Conservation (phyloP, 495 filamentous ascomycete genomes). For the Neurospora tetrasperma region DNA sequence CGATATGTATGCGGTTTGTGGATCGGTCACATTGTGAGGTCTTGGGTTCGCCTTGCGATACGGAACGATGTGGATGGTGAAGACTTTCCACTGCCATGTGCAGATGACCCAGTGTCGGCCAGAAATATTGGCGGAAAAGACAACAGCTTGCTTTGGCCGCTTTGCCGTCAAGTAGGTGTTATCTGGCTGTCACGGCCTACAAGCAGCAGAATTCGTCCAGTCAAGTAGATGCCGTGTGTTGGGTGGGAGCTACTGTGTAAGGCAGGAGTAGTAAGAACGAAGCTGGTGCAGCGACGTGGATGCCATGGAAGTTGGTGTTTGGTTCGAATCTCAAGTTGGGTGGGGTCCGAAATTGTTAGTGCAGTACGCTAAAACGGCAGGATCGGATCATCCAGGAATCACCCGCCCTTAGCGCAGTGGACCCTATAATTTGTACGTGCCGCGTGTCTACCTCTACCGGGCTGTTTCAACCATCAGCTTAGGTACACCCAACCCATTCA, state of each 20-base stretch:
- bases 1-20: not conserved
- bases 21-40: not conserved
- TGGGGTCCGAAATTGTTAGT: not conserved
- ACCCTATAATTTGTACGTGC: not conserved
- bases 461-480: too few species aligned
- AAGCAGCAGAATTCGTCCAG: not conserved
- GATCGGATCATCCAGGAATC: not conserved
- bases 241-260: not conserved
- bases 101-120: not conserved
- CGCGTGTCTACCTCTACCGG: not conserved
- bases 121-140: not conserved
- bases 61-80: not conserved
- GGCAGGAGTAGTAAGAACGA: not conserved
- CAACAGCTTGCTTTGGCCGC: not conserved
- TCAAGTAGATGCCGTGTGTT: not conserved
- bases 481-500: not conserved
- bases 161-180: not conserved
- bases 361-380: not conserved
- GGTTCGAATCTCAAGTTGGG: not conserved
- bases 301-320: not conserved
- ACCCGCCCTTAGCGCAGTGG: not conserved
- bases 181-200: not conserved
- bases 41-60: not conserved
- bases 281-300: not conserved
- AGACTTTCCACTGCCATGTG: not conserved